Conservation (phyloP, 306 rosid genomes). For the Casuarina glauca region DNA sequence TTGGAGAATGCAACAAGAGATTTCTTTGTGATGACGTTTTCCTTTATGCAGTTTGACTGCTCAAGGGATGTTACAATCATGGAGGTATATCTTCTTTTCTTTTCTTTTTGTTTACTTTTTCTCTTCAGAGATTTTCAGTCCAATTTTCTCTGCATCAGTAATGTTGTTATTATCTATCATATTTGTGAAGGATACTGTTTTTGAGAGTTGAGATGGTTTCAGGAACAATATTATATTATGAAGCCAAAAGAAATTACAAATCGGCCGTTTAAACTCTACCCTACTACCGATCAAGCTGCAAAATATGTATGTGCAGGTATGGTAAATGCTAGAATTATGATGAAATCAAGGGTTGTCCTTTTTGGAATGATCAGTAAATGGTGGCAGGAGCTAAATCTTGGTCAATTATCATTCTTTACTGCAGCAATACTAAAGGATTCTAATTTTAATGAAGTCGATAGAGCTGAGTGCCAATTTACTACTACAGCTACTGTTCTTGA, state of each 20-base stretch:
- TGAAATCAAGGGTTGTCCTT: not conserved
- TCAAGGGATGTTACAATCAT: slow-evolving; percentile 78
- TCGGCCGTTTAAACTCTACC: slow-evolving; percentile 75
- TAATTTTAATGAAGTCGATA: slow-evolving; percentile 78
- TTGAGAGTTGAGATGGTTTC: slow-evolving; percentile 23
- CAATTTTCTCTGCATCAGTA: not conserved
- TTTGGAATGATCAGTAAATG: slow-evolving; percentile 7
- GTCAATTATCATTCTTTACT: slow-evolving; percentile 10
- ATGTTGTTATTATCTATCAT: slow-evolving; percentile 9
- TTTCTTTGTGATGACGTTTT: slow-evolving; percentile 31
- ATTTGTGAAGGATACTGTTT: slow-evolving; percentile 4
- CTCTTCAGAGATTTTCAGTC: not conserved
- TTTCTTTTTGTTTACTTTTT: not conserved
- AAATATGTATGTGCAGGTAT: slow-evolving; percentile 80
- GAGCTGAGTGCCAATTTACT: slow-evolving; percentile 94
- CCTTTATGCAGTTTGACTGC: slow-evolving; percentile 84
- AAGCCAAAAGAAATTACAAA: slow-evolving; percentile 68
- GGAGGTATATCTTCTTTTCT: slow-evolving; percentile 58
- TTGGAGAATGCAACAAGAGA: slow-evolving; percentile 4
- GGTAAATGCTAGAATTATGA: slow-evolving; percentile 25
- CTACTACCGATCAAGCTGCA: slow-evolving; percentile 82
- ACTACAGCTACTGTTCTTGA: slow-evolving; percentile 79
- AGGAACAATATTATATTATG: slow-evolving; percentile 90
- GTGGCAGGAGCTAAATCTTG: not conserved
- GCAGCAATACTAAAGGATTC: slow-evolving; percentile 93